Evolutionary conservation across 1,284 basidiomycete species (phyloP), one percentile per base, ranked within the genome.

Genomic region (Cutaneotrichosporon cyanovorans): DNA sequence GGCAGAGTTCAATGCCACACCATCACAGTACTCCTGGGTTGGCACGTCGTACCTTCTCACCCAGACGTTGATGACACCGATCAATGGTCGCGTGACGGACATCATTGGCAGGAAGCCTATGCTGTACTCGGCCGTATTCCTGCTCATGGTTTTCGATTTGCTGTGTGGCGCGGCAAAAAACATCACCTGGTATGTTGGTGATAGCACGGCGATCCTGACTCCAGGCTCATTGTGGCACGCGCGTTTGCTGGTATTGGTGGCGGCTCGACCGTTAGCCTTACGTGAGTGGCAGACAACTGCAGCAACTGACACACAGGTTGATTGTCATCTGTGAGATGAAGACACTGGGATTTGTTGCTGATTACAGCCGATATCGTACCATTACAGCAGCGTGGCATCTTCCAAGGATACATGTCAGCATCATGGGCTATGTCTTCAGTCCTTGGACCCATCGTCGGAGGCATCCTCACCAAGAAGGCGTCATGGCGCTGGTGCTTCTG

Each of bases 381-480:
- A 1, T 45, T 70, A 9, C 40, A 59, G 21, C 56, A 64, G 45
- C 55, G 68, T 42, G 68, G 68, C 11, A 44, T 80, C 37, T 71
- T 63, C 47, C 63, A 62, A 37, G 71, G 72, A 9, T 60, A 64
- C 42, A 55, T 73, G 46, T 71, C 72, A n/a, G 64, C 57, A 10
- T 54, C 65, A 3, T 74, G 70, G 69, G 72, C 71, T 20, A 53
- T 71, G 15, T 69, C 73, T 6, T 60, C 62, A 3, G 72, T 73
- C 23, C 46, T 74, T 0, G 73, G 74, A 5, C 72, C 73, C 4
- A 54, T 74, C 20, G 44, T 74, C 9, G 74, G 73, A 32, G 72
- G 65, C 21, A 28, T 58, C 2, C 45, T 65, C 15, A 63, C 65
- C 5, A 40, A 57, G 16, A 54, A 57, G 23, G 60, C 54, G 2